Percentiles rank a stretch among this genome's conserved stretches.
phyloP scores from a whole-genome alignment of 2,329 filamentous ascomycete genomes.

The Alternaria longipes region DNA sequence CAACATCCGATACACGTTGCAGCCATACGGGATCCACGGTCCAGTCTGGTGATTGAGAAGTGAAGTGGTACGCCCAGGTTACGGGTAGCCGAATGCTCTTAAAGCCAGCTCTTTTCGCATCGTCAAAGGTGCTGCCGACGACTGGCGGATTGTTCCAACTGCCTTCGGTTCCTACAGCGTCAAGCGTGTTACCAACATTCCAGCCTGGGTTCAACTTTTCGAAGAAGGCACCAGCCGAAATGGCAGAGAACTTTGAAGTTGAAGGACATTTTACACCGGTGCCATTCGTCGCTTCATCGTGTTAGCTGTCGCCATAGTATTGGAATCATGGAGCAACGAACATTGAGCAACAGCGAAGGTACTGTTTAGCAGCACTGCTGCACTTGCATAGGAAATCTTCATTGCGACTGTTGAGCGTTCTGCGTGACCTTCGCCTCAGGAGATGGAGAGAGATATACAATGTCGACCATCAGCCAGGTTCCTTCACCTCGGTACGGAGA shows the following conservation, averaged over 20 bases:
- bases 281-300: slow-evolving; percentile 18
- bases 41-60: slow-evolving; percentile 61
- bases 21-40: slow-evolving; percentile 65
- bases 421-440: background rate
- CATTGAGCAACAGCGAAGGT: slow-evolving; percentile 25
- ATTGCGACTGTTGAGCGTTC: background rate
- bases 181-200: slow-evolving; percentile 70
- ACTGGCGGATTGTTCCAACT: slow-evolving; percentile 68
- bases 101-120: slow-evolving; percentile 64
- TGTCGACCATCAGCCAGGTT: background rate
- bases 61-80: slow-evolving; percentile 68
- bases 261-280: slow-evolving; percentile 47
- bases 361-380: slow-evolving; percentile 26
- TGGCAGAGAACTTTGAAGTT: slow-evolving; percentile 54
- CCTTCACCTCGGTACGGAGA: background rate
- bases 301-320: background rate
- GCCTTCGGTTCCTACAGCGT: slow-evolving; percentile 65
- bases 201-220: slow-evolving; percentile 64
- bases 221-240: slow-evolving; percentile 60
- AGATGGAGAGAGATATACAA: slow-evolving; percentile 8
- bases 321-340: background rate
- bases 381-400: slow-evolving; percentile 12
- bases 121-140: slow-evolving; percentile 59
- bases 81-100: slow-evolving; percentile 68
- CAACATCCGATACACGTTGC: slow-evolving; percentile 65